phyloP scores from a whole-genome alignment of 129 eudicot genomes.

The Logfia minima region DNA sequence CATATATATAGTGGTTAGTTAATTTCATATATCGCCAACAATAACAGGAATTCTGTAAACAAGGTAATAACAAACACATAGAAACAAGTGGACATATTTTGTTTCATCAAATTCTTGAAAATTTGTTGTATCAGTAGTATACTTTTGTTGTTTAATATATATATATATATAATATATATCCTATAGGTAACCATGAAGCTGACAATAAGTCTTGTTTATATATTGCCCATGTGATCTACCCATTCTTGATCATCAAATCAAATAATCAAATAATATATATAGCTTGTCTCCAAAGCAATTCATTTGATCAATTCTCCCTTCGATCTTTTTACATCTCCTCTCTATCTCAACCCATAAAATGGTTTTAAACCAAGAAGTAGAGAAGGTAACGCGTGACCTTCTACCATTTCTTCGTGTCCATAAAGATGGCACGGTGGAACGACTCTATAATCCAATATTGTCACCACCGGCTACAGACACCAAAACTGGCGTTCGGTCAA shows the following conservation, averaged over 20 bases:
- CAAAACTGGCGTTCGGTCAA: slow-evolving; percentile 16
- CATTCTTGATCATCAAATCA: not conserved
- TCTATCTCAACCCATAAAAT: slow-evolving; percentile 8
- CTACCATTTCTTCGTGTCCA: slow-evolving; percentile 33
- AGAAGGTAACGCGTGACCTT: slow-evolving; percentile 8
- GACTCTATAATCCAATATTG: slow-evolving; percentile 31
- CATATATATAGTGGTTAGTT: too few relatives aligned
- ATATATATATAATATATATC: not conserved
- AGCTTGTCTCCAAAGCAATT: not conserved
- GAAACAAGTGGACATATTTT: not conserved
- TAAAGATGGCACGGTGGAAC: slow-evolving; percentile 52
- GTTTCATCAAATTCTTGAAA: not conserved
- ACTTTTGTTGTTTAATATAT: not conserved
- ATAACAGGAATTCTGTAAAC: not conserved
- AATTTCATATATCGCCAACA: too few relatives aligned
- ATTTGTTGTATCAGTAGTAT: not conserved
- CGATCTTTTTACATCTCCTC: not conserved
- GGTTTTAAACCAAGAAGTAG: slow-evolving; percentile 2
- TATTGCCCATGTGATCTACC: not conserved
- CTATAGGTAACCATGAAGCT: not conserved
- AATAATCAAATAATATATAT: not conserved
- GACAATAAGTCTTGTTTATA: not conserved
- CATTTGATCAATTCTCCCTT: not conserved
- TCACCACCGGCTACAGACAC: slow-evolving; percentile 29
- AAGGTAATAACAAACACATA: not conserved